A percentile compares a stretch with the other conserved stretches of the same genome.
phyloP scores from a whole-genome alignment of 768 basidiomycete species.

The Holtermannia corniformis region DNA sequence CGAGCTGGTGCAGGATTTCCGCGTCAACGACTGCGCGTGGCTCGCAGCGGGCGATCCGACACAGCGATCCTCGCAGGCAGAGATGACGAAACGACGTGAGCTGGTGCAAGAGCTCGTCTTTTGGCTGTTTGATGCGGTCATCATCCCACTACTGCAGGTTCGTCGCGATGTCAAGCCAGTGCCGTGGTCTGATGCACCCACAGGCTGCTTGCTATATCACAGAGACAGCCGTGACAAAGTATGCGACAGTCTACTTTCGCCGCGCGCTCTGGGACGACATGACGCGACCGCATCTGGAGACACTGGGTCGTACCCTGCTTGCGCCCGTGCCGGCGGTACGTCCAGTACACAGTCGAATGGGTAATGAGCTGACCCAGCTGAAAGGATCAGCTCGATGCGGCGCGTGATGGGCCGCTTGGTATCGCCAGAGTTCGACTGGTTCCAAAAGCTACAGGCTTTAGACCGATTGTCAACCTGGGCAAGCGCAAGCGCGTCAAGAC shows the following conservation, averaged over 20 bases:
- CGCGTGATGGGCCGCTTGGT: constrained; percentile 19
- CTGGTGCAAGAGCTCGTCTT: constrained; percentile 79
- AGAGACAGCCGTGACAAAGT: constrained; percentile 74
- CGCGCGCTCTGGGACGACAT: constrained; percentile 88
- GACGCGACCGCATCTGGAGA: constrained; percentile 68
- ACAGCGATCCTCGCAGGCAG: constrained; percentile 50
- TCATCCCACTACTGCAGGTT: constrained; percentile 70
- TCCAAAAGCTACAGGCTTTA: constrained; percentile 88
- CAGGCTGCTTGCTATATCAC: constrained; percentile 93
- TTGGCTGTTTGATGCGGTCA: constrained; percentile 86
- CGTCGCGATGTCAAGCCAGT: constrained; percentile 22
- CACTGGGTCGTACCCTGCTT: constrained; percentile 64
- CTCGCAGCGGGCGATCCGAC: constrained; percentile 40
- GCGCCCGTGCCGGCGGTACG: no score
- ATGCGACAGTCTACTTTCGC: constrained; percentile 78
- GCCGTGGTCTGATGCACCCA: neutral
- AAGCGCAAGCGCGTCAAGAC: constrained; percentile 12
- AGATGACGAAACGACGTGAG: constrained; percentile 66
- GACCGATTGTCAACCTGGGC: constrained; percentile 82
- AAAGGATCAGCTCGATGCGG: neutral
- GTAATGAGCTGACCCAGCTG: no score
- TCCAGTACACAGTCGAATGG: no score
- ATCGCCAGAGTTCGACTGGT: constrained; percentile 52
- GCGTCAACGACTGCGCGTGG: constrained; percentile 70
- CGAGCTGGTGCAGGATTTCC: constrained; percentile 63